phyloP scores from a whole-genome alignment of 2,329 filamentous ascomycete genomes.

The Byssoonygena ceratinophila region DNA sequence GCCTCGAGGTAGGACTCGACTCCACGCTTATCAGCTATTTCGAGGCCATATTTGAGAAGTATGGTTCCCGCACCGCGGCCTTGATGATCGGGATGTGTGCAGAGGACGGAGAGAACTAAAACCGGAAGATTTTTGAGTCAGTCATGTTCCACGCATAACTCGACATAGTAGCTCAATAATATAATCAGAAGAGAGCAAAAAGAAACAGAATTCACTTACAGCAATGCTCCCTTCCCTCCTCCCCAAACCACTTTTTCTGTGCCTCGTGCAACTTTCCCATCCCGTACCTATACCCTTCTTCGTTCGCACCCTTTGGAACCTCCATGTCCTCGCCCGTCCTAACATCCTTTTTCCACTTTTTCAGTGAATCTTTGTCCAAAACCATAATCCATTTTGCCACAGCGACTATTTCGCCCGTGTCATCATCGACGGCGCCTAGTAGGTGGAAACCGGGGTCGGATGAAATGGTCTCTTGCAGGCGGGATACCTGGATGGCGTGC shows the following conservation, averaged over 20 bases:
- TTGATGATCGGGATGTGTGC: constrained; percentile 26
- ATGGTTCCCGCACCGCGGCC: constrained; percentile 23
- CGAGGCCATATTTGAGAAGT: constrained; percentile 21
- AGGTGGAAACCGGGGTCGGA: constrained; percentile 13
- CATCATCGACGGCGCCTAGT: constrained; percentile 11
- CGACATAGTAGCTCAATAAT: background rate
- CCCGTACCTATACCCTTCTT: constrained; percentile 10
- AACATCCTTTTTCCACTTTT: constrained; percentile 8
- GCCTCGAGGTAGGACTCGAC: constrained; percentile 23
- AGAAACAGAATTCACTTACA: constrained; percentile 7
- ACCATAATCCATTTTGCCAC: constrained; percentile 13
- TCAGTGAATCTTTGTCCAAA: constrained; percentile 4
- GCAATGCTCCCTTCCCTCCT: constrained; percentile 15
- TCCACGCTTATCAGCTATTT: constrained; percentile 19
- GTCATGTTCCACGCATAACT: background rate
- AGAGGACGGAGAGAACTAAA: constrained; percentile 27
- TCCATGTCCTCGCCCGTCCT: constrained; percentile 9
- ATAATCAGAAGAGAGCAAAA: background rate
- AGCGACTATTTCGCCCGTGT: constrained; percentile 14
- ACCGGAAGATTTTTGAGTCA: background rate
- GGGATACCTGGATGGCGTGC: constrained; percentile 1
- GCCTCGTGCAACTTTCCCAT: constrained; percentile 6
- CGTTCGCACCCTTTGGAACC: constrained; percentile 10
- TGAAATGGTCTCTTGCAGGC: constrained; percentile 2
- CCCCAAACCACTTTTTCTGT: constrained; percentile 12